Conservation (phyloP, 345 rosid genomes). For the Brassica cretica region DNA sequence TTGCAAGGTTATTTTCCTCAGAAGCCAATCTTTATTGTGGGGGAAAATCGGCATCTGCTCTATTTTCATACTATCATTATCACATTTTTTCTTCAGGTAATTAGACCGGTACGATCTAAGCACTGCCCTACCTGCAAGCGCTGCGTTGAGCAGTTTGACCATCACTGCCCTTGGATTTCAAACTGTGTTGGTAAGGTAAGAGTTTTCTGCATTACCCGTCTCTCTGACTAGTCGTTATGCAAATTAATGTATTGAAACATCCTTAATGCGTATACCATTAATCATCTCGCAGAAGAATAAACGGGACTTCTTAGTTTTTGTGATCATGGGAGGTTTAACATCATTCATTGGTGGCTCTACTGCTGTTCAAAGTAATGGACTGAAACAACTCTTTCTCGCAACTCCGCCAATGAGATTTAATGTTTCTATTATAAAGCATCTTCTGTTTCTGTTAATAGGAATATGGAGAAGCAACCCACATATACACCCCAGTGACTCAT, state of each 20-base stretch:
- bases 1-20: conserved; percentile 72
- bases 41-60: neutral
- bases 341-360: conserved; percentile 52
- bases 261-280: neutral
- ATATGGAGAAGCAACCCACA: conserved; percentile 53
- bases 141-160: conserved; percentile 95
- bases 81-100: conserved; percentile 54
- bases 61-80: neutral
- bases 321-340: conserved; percentile 64
- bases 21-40: neutral
- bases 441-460: conserved; percentile 51
- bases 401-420: neutral
- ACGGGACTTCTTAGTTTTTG: conserved; percentile 78
- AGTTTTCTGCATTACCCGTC: neutral
- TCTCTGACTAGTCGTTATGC: neutral
- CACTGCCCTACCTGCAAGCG: conserved; percentile 87
- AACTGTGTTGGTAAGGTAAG: conserved; percentile 97
- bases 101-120: conserved; percentile 93
- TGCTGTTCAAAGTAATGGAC: conserved; percentile 78
- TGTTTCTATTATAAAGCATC: neutral
- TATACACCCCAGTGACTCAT: conserved; percentile 47
- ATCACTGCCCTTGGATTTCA: conserved; percentile 99
- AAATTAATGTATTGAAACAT: neutral
- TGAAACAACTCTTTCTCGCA: neutral
- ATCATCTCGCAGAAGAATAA: conserved; percentile 70